These are phyloP conservation scores for Curvularia spicifera DNA, from an alignment of 2,329 filamentous ascomycete genomes.

Conservation along the genomic window DNA sequence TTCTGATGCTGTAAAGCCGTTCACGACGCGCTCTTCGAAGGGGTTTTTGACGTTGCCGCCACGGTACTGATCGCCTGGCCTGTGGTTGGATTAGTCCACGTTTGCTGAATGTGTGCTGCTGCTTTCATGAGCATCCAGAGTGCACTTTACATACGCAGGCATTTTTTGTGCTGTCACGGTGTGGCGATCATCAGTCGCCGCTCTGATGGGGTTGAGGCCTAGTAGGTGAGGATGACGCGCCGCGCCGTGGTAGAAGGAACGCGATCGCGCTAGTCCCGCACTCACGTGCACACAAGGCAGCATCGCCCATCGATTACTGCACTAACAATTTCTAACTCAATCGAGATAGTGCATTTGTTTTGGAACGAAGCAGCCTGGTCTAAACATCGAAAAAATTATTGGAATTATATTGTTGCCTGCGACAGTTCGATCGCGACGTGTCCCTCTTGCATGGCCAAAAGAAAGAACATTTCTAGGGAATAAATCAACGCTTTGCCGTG, in stretches of 20 bases:
- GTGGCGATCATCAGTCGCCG: slow-evolving; percentile 34
- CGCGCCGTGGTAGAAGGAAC: slow-evolving; percentile 26
- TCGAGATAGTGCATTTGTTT: not conserved
- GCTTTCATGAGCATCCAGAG: not conserved
- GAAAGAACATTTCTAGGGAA: not conserved
- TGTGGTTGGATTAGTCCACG: slow-evolving; percentile 30
- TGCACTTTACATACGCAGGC: slow-evolving; percentile 43
- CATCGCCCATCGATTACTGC: slow-evolving; percentile 8
- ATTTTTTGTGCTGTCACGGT: slow-evolving; percentile 33
- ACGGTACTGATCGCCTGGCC: slow-evolving; percentile 49
- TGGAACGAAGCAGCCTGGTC: not conserved
- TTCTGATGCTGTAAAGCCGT: slow-evolving; percentile 85
- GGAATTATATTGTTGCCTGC: not conserved
- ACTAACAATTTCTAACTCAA: slow-evolving; percentile 13
- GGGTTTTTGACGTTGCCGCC: slow-evolving; percentile 66
- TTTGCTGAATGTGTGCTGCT: not conserved
- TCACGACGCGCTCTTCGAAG: slow-evolving; percentile 78
- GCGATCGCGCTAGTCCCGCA: slow-evolving; percentile 27
- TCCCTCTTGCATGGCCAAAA: not conserved
- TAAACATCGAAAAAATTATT: not conserved
- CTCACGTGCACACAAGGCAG: slow-evolving; percentile 20
- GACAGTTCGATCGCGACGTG: not conserved
- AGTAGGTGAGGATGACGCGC: slow-evolving; percentile 43
- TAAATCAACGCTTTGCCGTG: not conserved
- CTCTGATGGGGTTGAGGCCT: slow-evolving; percentile 32